These are phyloP conservation scores for Heliamphora pulchella DNA, from an alignment of 179 eudicot species.

Conservation along the genomic window DNA sequence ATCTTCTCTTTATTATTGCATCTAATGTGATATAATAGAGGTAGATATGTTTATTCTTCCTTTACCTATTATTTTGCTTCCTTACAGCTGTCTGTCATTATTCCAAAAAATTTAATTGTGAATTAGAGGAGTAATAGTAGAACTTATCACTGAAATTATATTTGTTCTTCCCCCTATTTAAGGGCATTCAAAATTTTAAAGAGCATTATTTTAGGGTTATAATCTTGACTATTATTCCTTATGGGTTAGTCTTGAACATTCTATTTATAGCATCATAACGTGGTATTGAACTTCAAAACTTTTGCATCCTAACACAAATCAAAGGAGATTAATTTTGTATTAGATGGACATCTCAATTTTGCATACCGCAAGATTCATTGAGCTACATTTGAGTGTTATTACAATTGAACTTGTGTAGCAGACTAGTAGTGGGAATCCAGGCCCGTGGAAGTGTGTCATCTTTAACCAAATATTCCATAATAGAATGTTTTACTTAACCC, in stretches of 20 bases:
- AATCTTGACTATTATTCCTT: conserved; percentile 3
- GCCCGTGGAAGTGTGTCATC: neutral
- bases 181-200: neutral
- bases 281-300: neutral
- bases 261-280: neutral
- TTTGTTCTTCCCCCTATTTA: no score
- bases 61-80: neutral
- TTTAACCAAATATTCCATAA: neutral
- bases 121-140: neutral
- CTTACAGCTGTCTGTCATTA: neutral
- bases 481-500: conserved; percentile 3
- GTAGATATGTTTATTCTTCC: neutral
- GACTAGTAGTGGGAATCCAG: neutral
- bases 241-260: neutral
- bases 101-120: neutral
- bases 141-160: neutral
- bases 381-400: neutral
- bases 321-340: conserved; percentile 2
- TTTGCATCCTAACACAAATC: neutral
- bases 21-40: neutral
- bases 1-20: neutral
- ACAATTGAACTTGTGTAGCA: neutral
- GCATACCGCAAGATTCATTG: neutral
- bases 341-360: neutral
- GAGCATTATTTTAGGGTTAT: neutral